Conservation (phyloP, 106 monocot genomes). For the Xerophyta viscosa region DNA sequence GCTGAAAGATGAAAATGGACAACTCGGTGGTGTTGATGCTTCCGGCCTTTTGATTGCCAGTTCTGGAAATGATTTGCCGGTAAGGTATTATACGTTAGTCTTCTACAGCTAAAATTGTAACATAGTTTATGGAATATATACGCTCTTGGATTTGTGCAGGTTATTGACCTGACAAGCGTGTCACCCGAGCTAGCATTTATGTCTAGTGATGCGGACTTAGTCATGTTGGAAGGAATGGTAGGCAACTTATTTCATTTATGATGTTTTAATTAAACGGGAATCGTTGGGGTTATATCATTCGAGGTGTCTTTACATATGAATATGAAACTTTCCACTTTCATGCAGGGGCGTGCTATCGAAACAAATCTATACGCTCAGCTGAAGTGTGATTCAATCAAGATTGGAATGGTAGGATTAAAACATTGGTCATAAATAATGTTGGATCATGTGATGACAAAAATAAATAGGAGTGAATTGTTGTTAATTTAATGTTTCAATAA, state of each 20-base stretch:
- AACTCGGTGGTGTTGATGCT: constrained; percentile 72
- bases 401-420: constrained; percentile 97
- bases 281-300: too few relatives aligned
- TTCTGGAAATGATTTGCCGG: constrained; percentile 97
- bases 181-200: constrained; percentile 87
- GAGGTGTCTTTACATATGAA: background rate
- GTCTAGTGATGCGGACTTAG: constrained; percentile 84
- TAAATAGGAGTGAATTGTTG: too few relatives aligned
- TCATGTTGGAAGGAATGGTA: constrained; percentile 95
- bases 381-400: constrained; percentile 96
- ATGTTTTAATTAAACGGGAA: too few relatives aligned
- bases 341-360: constrained; percentile 68
- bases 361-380: constrained; percentile 80
- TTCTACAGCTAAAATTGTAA: too few relatives aligned
- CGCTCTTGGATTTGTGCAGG: too few relatives aligned
- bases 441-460: too few relatives aligned
- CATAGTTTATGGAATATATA: too few relatives aligned
- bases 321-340: background rate
- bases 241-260: constrained; percentile 2
- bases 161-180: constrained; percentile 72
- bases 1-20: constrained; percentile 92
- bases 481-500: too few relatives aligned
- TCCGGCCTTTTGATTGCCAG: constrained; percentile 74
- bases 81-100: too few relatives aligned
- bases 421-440: too few relatives aligned